Evolutionary conservation across 208 protist species (phyloP).

Genomic region (Trypanosoma vivax): DNA sequence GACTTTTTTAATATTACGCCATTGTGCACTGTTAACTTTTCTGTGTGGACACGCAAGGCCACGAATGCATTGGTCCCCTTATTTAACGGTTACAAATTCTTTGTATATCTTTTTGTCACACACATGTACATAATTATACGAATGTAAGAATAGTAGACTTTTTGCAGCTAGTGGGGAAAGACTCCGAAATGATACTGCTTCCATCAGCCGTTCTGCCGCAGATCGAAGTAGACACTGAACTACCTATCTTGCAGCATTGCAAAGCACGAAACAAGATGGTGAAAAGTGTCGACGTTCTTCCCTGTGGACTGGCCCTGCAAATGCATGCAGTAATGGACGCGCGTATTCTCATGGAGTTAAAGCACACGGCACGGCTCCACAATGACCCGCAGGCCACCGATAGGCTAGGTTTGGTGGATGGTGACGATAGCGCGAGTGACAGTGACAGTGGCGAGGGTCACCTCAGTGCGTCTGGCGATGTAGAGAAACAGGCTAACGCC

Average conservation of each 20-base stretch:
- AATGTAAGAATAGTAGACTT: no score
- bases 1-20: no score
- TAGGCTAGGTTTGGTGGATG: constrained; percentile 14
- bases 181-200: constrained; percentile 18
- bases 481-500: constrained; percentile 23
- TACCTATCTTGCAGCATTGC: constrained; percentile 9
- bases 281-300: not conserved
- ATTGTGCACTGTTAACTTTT: no score
- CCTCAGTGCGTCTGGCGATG: constrained; percentile 21
- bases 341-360: constrained; percentile 34
- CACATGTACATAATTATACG: no score
- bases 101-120: no score
- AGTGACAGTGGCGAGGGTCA: constrained; percentile 18
- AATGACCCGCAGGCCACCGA: constrained; percentile 31
- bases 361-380: constrained; percentile 30
- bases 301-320: constrained; percentile 27
- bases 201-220: no score
- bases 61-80: no score
- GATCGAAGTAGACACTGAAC: constrained; percentile 17
- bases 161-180: no score
- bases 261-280: not conserved
- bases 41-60: no score
- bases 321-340: constrained; percentile 27
- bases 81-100: no score
- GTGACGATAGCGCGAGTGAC: constrained; percentile 17